Conservation (phyloP, 768 basidiomycete genomes). For the Pulveroboletus sp. region DNA sequence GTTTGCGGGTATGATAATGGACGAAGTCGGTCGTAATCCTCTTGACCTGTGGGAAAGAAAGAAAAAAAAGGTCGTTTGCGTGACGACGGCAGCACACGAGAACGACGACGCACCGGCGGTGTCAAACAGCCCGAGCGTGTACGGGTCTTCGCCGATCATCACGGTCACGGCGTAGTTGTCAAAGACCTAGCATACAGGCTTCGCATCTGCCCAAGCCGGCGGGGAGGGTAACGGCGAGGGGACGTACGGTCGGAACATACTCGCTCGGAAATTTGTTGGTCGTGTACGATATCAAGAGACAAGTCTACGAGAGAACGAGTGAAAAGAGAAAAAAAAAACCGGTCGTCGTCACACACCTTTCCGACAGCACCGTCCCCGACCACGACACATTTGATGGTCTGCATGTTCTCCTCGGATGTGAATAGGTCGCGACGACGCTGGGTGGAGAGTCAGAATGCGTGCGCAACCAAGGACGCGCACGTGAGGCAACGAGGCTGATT, state of each 20-base stretch:
- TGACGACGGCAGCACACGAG: conserved; percentile 4
- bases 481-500: conserved; percentile 21
- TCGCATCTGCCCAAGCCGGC: conserved; percentile 14
- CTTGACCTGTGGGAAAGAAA: conserved; percentile 66
- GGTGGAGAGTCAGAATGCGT: conserved; percentile 19
- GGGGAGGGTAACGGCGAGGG: neutral
- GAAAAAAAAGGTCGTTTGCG: conserved; percentile 10
- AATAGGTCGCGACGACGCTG: conserved; percentile 15
- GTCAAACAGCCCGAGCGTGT: conserved; percentile 97
- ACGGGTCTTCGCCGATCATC: conserved; percentile 99
- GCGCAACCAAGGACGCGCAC: conserved; percentile 15
- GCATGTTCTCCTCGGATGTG: conserved; percentile 72
- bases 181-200: conserved; percentile 61
- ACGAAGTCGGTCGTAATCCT: conserved; percentile 99
- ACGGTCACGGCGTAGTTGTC: conserved; percentile 99
- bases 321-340: too few relatives aligned
- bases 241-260: conserved; percentile 94
- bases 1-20: conserved; percentile 99
- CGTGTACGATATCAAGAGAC: conserved; percentile 94
- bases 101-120: conserved; percentile 78
- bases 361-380: conserved; percentile 98
- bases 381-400: conserved; percentile 97
- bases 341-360: conserved; percentile 61
- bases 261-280: conserved; percentile 99
- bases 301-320: conserved; percentile 59